phyloP scores from a whole-genome alignment of 179 eudicot genomes.

The Vitellaria paradoxa region DNA sequence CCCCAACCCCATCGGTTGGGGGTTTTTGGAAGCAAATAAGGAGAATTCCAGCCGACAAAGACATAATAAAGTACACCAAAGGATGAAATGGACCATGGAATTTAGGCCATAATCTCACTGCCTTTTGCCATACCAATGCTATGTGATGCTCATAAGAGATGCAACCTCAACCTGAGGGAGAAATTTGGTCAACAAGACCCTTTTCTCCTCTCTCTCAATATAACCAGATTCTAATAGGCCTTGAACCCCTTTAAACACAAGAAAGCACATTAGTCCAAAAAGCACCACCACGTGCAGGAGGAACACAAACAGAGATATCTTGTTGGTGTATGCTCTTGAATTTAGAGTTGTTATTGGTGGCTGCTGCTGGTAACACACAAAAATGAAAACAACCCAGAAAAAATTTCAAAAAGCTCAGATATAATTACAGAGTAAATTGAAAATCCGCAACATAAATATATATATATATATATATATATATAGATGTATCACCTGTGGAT shows the following conservation, averaged over 20 bases:
- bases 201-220: constrained; percentile 39
- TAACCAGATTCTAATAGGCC: constrained; percentile 58
- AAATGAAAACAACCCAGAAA: not conserved
- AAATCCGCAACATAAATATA: too few relatives aligned
- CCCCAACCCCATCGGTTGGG: constrained; percentile 75
- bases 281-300: constrained; percentile 49
- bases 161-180: constrained; percentile 91
- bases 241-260: constrained; percentile 63
- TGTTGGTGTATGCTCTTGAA: constrained; percentile 85
- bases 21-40: constrained; percentile 85
- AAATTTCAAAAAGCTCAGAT: not conserved
- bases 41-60: constrained; percentile 82
- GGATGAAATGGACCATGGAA: constrained; percentile 75
- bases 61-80: constrained; percentile 70
- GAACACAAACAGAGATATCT: constrained; percentile 62
- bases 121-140: constrained; percentile 83
- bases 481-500: too few relatives aligned
- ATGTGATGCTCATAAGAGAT: constrained; percentile 70
- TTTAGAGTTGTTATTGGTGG: constrained; percentile 48
- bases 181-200: constrained; percentile 41
- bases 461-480: too few relatives aligned
- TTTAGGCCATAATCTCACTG: constrained; percentile 66
- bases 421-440: too few relatives aligned
- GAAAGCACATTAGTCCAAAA: constrained; percentile 69
- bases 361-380: constrained; percentile 28